Percentiles rank a stretch among this genome's conserved stretches.
Evolutionary conservation across 495 filamentous ascomycete genomes (phyloP).

Genomic region (Podospora australis): DNA sequence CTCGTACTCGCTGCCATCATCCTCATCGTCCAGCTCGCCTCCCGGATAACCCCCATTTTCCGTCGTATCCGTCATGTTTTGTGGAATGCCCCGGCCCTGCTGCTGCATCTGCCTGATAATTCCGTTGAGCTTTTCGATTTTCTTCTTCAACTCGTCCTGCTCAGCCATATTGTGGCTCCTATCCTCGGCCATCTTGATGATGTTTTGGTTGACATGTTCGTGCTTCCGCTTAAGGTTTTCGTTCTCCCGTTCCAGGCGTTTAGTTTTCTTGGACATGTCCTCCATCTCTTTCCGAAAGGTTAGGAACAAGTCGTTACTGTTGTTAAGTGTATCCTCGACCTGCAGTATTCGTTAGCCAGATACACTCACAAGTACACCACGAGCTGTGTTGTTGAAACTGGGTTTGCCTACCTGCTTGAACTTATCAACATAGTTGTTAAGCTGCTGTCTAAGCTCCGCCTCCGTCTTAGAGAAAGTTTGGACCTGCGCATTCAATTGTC

Average conservation of each 20-base stretch:
- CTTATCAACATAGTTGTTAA: constrained; percentile 98
- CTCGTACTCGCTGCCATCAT: constrained; percentile 72
- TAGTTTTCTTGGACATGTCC: constrained; percentile 99
- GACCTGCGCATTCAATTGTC: constrained; percentile 81
- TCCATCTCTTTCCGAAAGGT: constrained; percentile 99
- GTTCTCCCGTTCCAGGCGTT: constrained; percentile 95
- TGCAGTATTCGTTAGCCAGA: constrained; percentile 28
- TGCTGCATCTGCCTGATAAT: constrained; percentile 93
- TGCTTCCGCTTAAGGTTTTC: constrained; percentile 85
- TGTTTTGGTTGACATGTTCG: constrained; percentile 87
- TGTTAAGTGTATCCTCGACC: constrained; percentile 98
- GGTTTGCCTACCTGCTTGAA: constrained; percentile 96
- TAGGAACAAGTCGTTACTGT: constrained; percentile 95
- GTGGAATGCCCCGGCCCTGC: constrained; percentile 68
- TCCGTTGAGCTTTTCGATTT: constrained; percentile 86
- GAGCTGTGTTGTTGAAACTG: no score
- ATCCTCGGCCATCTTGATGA: constrained; percentile 97
- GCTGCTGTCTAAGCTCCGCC: constrained; percentile 82
- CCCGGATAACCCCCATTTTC: constrained; percentile 45
- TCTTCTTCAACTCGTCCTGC: constrained; percentile 72
- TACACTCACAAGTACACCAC: background rate
- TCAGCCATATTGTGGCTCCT: constrained; percentile 75
- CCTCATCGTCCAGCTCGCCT: constrained; percentile 48
- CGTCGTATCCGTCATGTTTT: constrained; percentile 49
- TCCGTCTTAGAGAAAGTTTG: constrained; percentile 96